Percentiles rank a stretch among this genome's conserved stretches.
These are phyloP conservation scores for Talaromyces sp. DNA, from an alignment of 2,329 filamentous ascomycete genomes.

Conservation along the genomic window DNA sequence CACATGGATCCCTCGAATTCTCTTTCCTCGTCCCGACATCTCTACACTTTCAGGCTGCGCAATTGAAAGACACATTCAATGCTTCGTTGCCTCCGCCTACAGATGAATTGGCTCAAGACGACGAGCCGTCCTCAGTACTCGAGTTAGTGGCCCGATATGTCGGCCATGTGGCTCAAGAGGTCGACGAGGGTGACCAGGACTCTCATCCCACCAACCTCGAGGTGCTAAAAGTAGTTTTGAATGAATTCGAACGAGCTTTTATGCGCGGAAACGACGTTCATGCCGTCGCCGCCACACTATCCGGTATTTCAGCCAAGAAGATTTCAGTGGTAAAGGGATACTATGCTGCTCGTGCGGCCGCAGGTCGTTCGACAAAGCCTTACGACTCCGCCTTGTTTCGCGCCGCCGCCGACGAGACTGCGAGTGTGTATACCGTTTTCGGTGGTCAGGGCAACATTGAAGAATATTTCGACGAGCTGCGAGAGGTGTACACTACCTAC, in stretches of 20 bases:
- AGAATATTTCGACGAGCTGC: conserved; percentile 97
- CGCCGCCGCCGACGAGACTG: conserved; percentile 77
- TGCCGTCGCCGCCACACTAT: conserved; percentile 76
- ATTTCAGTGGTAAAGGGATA: conserved; percentile 84
- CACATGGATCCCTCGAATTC: conserved; percentile 92
- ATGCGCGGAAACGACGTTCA: conserved; percentile 95
- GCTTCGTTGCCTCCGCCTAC: conserved; percentile 83
- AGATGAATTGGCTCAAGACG: conserved; percentile 95
- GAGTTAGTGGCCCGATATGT: conserved; percentile 94
- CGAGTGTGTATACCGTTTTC: conserved; percentile 88
- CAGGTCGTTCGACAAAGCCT: conserved; percentile 80
- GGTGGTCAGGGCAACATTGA: conserved; percentile 98
- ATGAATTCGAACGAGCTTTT: conserved; percentile 95
- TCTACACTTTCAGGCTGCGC: conserved; percentile 92
- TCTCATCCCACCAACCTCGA: conserved; percentile 84
- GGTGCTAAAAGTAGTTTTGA: conserved; percentile 85
- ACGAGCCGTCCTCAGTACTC: conserved; percentile 93
- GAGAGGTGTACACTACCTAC: conserved; percentile 88
- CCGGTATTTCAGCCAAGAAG: conserved; percentile 92
- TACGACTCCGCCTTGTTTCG: conserved; percentile 92
- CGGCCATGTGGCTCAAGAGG: conserved; percentile 81
- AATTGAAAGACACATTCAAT: conserved; percentile 87
- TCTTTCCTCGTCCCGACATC: conserved; percentile 93
- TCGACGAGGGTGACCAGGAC: conserved; percentile 90
- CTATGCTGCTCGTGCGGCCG: conserved; percentile 80